phyloP scores from a whole-genome alignment of 108 stramenopile species.

The Cyclotella distinguenda region DNA sequence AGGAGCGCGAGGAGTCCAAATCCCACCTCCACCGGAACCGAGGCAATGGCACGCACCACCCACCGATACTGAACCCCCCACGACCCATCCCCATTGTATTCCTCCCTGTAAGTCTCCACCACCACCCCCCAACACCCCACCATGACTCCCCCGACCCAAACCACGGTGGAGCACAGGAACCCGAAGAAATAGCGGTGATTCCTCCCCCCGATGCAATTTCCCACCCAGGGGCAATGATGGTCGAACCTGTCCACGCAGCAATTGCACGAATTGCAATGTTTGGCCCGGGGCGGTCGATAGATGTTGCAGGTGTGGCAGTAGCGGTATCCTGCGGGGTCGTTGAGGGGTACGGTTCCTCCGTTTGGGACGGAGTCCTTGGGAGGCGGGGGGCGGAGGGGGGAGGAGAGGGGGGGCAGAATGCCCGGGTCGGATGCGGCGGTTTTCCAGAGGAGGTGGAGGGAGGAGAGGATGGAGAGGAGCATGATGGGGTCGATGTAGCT shows the following conservation, averaged over 20 bases:
- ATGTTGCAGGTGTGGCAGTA: conserved; percentile 90
- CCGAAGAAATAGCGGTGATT: conserved; percentile 87
- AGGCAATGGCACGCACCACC: conserved; percentile 46
- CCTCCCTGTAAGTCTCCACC: conserved; percentile 23
- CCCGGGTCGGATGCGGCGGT: conserved; percentile 83
- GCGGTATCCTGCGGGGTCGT: conserved; percentile 78
- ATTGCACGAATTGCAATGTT: conserved; percentile 95
- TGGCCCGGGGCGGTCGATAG: conserved; percentile 85
- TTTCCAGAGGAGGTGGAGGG: conserved; percentile 67
- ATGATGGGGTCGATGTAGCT: conserved; percentile 19
- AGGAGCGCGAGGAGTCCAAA: conserved; percentile 65
- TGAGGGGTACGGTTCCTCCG: conserved; percentile 53
- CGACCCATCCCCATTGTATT: conserved; percentile 24
- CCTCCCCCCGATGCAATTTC: conserved; percentile 92
- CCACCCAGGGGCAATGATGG: conserved; percentile 92
- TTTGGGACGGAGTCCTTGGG: conserved; percentile 44
- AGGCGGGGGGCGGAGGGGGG: conserved; percentile 64
- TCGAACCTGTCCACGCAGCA: conserved; percentile 92
- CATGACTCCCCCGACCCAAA: conserved; percentile 58
- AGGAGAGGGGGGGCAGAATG: conserved; percentile 71
- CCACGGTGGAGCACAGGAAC: conserved; percentile 65
- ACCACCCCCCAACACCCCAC: conserved; percentile 50
- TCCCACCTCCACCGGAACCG: conserved; percentile 57
- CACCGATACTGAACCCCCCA: conserved; percentile 27
- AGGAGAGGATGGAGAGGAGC: conserved; percentile 21